Evolutionary conservation across 305 asterid genomes (phyloP), one percentile per base, ranked within the genome.

Genomic region (Petunia hybrid): DNA sequence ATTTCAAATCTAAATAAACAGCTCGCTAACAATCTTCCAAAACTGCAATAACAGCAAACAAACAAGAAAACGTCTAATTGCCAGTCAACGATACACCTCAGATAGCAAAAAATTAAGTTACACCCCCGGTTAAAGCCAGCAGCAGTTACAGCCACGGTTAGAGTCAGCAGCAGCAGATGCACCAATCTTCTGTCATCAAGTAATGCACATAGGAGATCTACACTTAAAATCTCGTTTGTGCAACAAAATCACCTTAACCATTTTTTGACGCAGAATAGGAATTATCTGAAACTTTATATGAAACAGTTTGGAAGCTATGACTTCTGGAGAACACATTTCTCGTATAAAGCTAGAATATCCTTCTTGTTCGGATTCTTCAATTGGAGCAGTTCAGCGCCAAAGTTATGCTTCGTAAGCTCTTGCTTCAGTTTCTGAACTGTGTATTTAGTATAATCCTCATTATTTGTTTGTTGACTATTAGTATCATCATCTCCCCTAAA

Each of bases 281-380:
- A 60, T 56, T 38, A n/a, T 74, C 36, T 76, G 9, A 76, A 16
- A 62, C 80, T 9, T 80, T 60, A 36, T 71, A 60, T 9, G 39
- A 43, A 76, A 53, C 51, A 76, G 48, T 3, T 16, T 8, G 35
- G 78, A 63, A 71, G 39, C 84, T 84, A 91, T 6, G 83, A 78
- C 86, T 85, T 91, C 82, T 88, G 87, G 48, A 95, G 90, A 45
- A 95, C 83, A 55, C 86, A 89, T 80, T 63, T 91, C 84, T 93
- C 98, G 35, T 95, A 93, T 46, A 95, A 91, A 69, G 97, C 97
- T 36, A 92, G 5, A 84, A 93, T 83, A 35, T 93, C 97, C 85
- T 87, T 91, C 78, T 93, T 93, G 82, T 61, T 82, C 3, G 97
- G 93, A 69, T 84, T 90, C 89, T 86, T 95, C 92, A 92, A 79